A percentile compares a stretch with the other conserved stretches of the same genome.
phyloP scores from a whole-genome alignment of 352 stramenopile genomes.

The Pilasporangium apinafurcum region DNA sequence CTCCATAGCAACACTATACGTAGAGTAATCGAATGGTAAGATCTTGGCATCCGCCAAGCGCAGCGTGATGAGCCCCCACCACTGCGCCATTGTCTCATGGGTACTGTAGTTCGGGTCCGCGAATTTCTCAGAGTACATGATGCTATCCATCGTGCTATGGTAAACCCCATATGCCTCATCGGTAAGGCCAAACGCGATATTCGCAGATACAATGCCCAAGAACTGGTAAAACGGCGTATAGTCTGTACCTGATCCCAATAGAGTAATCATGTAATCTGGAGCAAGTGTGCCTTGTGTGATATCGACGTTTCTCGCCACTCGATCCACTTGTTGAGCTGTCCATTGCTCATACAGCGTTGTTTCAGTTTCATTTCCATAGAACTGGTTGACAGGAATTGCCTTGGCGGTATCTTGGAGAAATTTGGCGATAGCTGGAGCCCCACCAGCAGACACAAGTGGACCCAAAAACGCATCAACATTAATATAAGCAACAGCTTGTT shows the following conservation, averaged over 20 bases:
- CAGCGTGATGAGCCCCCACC: constrained; percentile 59
- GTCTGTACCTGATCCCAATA: constrained; percentile 53
- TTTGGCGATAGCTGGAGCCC: constrained; percentile 62
- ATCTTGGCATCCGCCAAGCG: constrained; percentile 42
- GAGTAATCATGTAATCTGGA: constrained; percentile 29
- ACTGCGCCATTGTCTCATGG: constrained; percentile 37
- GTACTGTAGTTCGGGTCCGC: constrained; percentile 55
- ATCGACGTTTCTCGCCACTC: constrained; percentile 9
- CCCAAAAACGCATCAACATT: constrained; percentile 81
- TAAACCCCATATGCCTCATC: constrained; percentile 57
- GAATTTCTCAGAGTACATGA: constrained; percentile 54
- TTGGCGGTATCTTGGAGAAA: constrained; percentile 48
- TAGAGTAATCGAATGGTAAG: constrained; percentile 67
- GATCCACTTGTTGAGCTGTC: constrained; percentile 15
- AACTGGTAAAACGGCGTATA: constrained; percentile 77
- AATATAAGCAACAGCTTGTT: constrained; percentile 71
- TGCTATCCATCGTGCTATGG: constrained; percentile 84
- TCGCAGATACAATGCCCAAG: constrained; percentile 70
- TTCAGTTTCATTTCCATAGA: constrained; percentile 14
- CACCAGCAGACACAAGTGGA: constrained; percentile 30
- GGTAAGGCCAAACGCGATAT: constrained; percentile 42
- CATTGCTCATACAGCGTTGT: constrained; percentile 32
- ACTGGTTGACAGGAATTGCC: constrained; percentile 47
- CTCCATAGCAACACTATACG: constrained; percentile 54
- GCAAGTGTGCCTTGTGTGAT: constrained; percentile 21